These are phyloP conservation scores for Mariannaea sp. DNA, from an alignment of 2,329 filamentous ascomycete genomes.

Conservation along the genomic window DNA sequence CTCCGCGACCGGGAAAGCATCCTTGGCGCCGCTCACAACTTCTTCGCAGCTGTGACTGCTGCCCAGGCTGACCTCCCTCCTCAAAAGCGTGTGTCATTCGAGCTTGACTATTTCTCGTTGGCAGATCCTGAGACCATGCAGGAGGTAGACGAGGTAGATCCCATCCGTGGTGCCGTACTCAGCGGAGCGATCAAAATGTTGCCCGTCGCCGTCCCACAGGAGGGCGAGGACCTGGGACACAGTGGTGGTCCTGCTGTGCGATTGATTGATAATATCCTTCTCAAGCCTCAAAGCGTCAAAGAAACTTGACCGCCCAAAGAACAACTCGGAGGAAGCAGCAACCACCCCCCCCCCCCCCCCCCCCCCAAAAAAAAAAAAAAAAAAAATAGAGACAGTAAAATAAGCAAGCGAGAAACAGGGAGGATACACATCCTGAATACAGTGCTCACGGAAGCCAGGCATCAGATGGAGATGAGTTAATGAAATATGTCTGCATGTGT, in stretches of 20 bases:
- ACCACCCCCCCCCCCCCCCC: too few species aligned
- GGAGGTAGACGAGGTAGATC: slow-evolving; percentile 75
- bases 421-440: neutral
- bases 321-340: slow-evolving; percentile 20
- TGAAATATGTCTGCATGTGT: neutral
- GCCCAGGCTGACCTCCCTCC: slow-evolving; percentile 67
- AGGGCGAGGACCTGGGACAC: slow-evolving; percentile 76
- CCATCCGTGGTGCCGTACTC: slow-evolving; percentile 74
- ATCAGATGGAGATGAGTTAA: slow-evolving; percentile 2
- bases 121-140: slow-evolving; percentile 83
- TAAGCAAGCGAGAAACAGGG: neutral
- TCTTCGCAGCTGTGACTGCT: slow-evolving; percentile 59
- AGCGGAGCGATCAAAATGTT: slow-evolving; percentile 92
- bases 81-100: slow-evolving; percentile 69
- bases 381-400: slow-evolving; percentile 18
- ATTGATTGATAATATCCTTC: slow-evolving; percentile 91
- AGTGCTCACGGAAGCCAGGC: too few species aligned
- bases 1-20: slow-evolving; percentile 64
- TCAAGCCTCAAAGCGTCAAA: slow-evolving; percentile 50
- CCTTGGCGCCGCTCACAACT: slow-evolving; percentile 69
- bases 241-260: slow-evolving; percentile 76
- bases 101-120: slow-evolving; percentile 91
- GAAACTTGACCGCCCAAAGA: slow-evolving; percentile 14
- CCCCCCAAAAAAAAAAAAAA: too few species aligned
- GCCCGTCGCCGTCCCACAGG: slow-evolving; percentile 70